Conservation (phyloP, 768 basidiomycete genomes). For the Mycena belliarum region DNA sequence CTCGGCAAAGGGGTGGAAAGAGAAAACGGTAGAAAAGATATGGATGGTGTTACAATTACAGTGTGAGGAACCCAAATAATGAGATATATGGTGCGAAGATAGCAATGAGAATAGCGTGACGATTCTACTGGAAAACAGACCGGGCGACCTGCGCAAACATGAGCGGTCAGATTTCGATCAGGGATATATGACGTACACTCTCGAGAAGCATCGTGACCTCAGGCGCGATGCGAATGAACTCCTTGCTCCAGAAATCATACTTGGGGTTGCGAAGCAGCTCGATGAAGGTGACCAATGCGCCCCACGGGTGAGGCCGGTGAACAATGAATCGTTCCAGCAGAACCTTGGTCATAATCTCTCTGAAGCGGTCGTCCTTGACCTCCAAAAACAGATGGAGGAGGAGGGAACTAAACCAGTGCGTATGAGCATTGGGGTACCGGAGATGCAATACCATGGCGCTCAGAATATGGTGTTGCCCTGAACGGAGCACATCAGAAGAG, state of each 20-base stretch:
- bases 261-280: conserved; percentile 88
- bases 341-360: conserved; percentile 84
- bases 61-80: conserved; percentile 66
- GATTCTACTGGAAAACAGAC: conserved; percentile 76
- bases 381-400: conserved; percentile 86
- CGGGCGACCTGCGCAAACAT: conserved; percentile 59
- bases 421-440: conserved; percentile 98
- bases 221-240: conserved; percentile 81
- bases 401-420: conserved; percentile 95
- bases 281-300: conserved; percentile 90
- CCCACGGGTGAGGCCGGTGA: conserved; percentile 96
- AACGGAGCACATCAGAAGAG: conserved; percentile 4
- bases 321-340: conserved; percentile 93
- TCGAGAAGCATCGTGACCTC: conserved; percentile 85
- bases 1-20: neutral
- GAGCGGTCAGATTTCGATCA: conserved; percentile 10
- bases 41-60: conserved; percentile 83
- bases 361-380: conserved; percentile 72
- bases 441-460: conserved; percentile 93
- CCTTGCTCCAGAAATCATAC: conserved; percentile 90
- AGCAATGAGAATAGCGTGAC: conserved; percentile 65
- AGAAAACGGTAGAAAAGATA: conserved; percentile 27
- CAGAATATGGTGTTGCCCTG: conserved; percentile 94
- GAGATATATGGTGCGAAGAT: conserved; percentile 78
- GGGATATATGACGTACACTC: conserved; percentile 54